Evolutionary conservation across 2,329 filamentous ascomycete genomes (phyloP).

Genomic region (Penicillium palitans): DNA sequence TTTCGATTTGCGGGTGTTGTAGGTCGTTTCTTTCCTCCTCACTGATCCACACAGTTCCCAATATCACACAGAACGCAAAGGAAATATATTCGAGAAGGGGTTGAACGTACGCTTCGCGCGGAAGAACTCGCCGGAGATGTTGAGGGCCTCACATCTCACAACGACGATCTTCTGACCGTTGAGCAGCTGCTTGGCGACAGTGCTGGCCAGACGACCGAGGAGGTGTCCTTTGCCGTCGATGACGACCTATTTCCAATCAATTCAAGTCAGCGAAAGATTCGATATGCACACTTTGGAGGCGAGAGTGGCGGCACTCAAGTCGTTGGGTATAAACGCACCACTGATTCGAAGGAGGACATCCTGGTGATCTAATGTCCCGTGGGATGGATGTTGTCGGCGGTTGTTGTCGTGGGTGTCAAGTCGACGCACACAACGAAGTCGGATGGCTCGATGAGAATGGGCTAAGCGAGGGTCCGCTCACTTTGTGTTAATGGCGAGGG

Average conservation of each 20-base stretch:
- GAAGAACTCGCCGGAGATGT: slow-evolving; percentile 99
- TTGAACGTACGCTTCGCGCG: slow-evolving; percentile 94
- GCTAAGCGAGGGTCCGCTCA: slow-evolving; percentile 42
- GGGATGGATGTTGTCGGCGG: slow-evolving; percentile 48
- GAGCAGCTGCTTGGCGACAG: slow-evolving; percentile 98
- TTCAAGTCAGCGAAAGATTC: slow-evolving; percentile 43
- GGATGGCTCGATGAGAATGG: slow-evolving; percentile 39
- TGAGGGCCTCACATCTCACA: slow-evolving; percentile 97
- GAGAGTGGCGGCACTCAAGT: slow-evolving; percentile 16
- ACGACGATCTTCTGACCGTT: slow-evolving; percentile 99
- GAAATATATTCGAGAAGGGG: slow-evolving; percentile 25
- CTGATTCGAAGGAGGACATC: slow-evolving; percentile 68
- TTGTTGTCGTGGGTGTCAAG: slow-evolving; percentile 49
- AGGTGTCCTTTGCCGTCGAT: slow-evolving; percentile 99
- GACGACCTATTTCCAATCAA: slow-evolving; percentile 70
- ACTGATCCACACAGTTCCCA: slow-evolving; percentile 4
- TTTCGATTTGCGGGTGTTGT: slow-evolving; percentile 4
- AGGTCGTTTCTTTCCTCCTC: slow-evolving; percentile 7
- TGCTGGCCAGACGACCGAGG: slow-evolving; percentile 96
- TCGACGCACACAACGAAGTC: slow-evolving; percentile 47
- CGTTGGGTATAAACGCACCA: slow-evolving; percentile 52
- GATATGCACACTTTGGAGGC: slow-evolving; percentile 12
- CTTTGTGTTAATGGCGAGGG: slow-evolving; percentile 41
- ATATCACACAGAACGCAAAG: slow-evolving; percentile 16
- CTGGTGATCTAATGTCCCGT: slow-evolving; percentile 49